A percentile compares a stretch with the other conserved stretches of the same genome.
Conservation (phyloP, 257 asterid genomes). For the Ballota nigra region DNA sequence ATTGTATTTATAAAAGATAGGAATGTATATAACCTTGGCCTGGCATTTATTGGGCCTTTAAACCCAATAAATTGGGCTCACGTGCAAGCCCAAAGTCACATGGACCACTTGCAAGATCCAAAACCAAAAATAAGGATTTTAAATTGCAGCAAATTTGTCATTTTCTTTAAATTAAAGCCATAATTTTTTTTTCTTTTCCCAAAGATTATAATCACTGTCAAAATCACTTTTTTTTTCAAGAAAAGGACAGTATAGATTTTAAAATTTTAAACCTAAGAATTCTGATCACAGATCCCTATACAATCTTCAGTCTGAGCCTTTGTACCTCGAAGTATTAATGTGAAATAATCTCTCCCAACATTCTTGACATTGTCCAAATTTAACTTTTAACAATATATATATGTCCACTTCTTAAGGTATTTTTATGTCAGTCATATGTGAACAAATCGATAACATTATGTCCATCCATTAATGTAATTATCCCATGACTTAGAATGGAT, state of each 20-base stretch:
- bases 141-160: neutral
- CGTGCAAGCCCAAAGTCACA: neutral
- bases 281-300: conserved; percentile 21
- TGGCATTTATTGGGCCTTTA: neutral
- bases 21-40: too few species aligned
- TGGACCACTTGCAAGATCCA: neutral
- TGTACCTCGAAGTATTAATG: conserved; percentile 13
- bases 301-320: conserved; percentile 22
- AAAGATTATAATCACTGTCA: neutral
- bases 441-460: neutral
- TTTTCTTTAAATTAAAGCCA: neutral
- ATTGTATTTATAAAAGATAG: too few species aligned
- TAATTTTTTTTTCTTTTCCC: neutral
- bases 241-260: neutral
- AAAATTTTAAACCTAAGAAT: neutral
- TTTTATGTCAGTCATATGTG: neutral
- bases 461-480: neutral
- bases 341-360: neutral
- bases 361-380: neutral
- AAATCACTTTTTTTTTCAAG: neutral
- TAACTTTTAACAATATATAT: neutral
- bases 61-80: neutral
- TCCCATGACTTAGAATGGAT: neutral
- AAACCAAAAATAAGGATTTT: neutral
- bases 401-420: neutral